A percentile compares a stretch with the other conserved stretches of the same genome.
phyloP scores from a whole-genome alignment of 495 filamentous ascomycete species.

The Lepidopterella palustris region DNA sequence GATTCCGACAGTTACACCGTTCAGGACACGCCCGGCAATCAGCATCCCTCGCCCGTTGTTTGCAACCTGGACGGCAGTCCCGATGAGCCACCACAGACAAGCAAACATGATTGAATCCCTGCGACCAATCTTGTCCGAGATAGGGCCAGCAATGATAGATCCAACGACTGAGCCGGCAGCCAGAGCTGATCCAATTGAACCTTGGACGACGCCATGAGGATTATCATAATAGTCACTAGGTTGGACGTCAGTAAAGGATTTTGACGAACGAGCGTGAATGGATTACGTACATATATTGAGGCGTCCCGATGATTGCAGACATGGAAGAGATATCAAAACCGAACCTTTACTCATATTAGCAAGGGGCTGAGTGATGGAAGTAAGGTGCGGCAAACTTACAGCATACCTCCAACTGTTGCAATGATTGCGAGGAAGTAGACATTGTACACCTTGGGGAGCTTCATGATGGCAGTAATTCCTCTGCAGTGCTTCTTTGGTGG shows the following conservation, averaged over 20 bases:
- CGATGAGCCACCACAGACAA: constrained; percentile 64
- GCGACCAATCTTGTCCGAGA: constrained; percentile 62
- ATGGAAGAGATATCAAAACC: constrained; percentile 67
- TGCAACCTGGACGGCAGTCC: constrained; percentile 60
- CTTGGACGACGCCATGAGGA: constrained; percentile 43
- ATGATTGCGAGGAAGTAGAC: constrained; percentile 57
- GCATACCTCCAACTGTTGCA: constrained; percentile 54
- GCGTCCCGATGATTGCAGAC: constrained; percentile 63
- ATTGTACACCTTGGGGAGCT: constrained; percentile 52
- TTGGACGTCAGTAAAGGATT: not conserved
- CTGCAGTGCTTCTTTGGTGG: not conserved
- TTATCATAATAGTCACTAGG: constrained; percentile 21
- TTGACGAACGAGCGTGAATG: too few species aligned
- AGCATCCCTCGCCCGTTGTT: constrained; percentile 55
- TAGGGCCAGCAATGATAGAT: constrained; percentile 54
- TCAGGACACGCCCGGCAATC: constrained; percentile 64
- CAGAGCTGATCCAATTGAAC: constrained; percentile 59
- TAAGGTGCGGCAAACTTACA: constrained; percentile 33
- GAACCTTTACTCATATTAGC: constrained; percentile 30
- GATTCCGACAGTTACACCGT: constrained; percentile 66
- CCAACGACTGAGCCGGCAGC: constrained; percentile 63
- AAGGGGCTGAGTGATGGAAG: not conserved
- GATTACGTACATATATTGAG: constrained; percentile 56
- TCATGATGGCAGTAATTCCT: constrained; percentile 24
- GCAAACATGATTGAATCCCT: constrained; percentile 58